A percentile compares a stretch with the other conserved stretches of the same genome.
Evolutionary conservation across 495 filamentous ascomycete species (phyloP).

Genomic region (Penicillium crystallinum): DNA sequence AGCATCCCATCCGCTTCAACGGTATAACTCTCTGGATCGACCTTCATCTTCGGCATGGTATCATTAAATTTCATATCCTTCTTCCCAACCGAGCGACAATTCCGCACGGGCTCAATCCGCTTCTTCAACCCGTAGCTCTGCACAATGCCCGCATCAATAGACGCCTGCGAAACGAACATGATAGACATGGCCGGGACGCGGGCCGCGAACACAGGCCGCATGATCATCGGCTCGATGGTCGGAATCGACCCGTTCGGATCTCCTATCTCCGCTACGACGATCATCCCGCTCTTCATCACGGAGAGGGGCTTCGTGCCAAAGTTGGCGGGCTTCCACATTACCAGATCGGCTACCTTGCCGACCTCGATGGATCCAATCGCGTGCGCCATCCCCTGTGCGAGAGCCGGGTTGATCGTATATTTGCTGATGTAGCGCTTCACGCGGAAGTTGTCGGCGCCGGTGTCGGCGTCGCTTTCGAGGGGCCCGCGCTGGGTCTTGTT

Average conservation of each 20-base stretch:
- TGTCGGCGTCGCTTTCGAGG: constrained; percentile 72
- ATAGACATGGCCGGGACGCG: constrained; percentile 68
- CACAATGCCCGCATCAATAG: constrained; percentile 60
- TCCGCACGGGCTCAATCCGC: constrained; percentile 73
- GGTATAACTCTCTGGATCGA: constrained; percentile 86
- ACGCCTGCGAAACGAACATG: constrained; percentile 76
- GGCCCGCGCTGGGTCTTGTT: constrained; percentile 84
- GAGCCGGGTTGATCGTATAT: constrained; percentile 94
- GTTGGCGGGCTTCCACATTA: constrained; percentile 78
- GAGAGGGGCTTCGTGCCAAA: constrained; percentile 85
- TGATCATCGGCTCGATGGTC: constrained; percentile 79
- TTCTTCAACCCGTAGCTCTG: constrained; percentile 70
- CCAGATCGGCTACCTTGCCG: constrained; percentile 88
- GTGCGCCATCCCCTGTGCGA: constrained; percentile 91
- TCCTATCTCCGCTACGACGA: constrained; percentile 83
- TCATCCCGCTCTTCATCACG: constrained; percentile 89
- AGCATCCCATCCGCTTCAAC: constrained; percentile 83
- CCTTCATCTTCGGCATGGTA: constrained; percentile 81
- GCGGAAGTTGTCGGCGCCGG: constrained; percentile 84
- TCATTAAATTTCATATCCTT: constrained; percentile 94
- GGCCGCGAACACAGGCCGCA: constrained; percentile 81
- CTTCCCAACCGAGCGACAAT: constrained; percentile 78
- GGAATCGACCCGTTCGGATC: constrained; percentile 94
- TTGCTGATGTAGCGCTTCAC: constrained; percentile 94
- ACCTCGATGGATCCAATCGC: constrained; percentile 82